Evolutionary conservation across 2,329 filamentous ascomycete genomes (phyloP), one percentile per base, ranked within the genome.

Genomic region (Diplodia scrobiculata): DNA sequence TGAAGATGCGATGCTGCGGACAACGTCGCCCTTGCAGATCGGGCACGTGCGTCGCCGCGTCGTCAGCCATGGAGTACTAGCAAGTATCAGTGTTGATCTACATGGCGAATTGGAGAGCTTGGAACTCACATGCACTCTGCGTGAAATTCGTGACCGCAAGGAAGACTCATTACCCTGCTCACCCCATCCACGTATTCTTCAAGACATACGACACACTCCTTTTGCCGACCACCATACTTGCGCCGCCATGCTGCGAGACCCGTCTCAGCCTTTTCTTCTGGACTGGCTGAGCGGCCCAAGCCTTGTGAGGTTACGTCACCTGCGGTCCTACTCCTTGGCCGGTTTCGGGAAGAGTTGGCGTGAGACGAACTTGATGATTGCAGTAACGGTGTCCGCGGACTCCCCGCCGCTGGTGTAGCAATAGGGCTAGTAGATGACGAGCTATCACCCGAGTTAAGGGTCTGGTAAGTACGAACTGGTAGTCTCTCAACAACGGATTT

Each of bases 111-210:
- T 34, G 34, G 32, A 59, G 36, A 13, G 25, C 38, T 17, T 66
- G 63, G 66, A 55, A 90, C 92, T 89, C 81, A 96, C 92, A 99
- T 98, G 92, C 95, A 99, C 75, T 96, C 92, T 32, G 84, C 94
- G 77, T 99, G 95, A 78, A 98, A 99, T 74, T 99, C 95, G 76
- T 99, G 95, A 41, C 95, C 95, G 78, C 95, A 99, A 9, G 95
- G 95, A 67, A 99, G 80, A 74, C 92, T 96, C 95, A 99, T 99
- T 47, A 99, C 94, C 73, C 88, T 87, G 76, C 92, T 97, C 72
- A 97, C 88, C 47, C 95, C 95, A 77, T 97, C 93, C 25, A 97
- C 84, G 73, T 98, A 99, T 75, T 99, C 95, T 75, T 99, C 95
- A 38, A 99, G 81, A 73, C 95, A 99, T 1, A 99, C 94, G 13